Conservation (phyloP, 73 alveolate genomes). For the Tetrahymena malaccensis region DNA sequence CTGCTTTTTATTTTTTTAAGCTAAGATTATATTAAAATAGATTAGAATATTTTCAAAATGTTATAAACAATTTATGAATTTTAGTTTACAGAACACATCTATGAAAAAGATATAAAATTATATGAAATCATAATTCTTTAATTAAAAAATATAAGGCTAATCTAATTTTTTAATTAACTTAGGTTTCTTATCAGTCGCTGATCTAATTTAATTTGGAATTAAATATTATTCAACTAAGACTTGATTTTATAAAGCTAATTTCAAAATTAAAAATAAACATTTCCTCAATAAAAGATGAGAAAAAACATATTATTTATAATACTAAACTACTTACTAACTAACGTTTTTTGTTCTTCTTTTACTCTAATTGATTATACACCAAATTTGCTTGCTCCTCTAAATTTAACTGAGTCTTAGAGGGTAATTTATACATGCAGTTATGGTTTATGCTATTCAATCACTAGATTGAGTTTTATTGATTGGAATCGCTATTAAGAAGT, state of each 20-base stretch:
- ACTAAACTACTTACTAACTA: neutral
- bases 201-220: neutral
- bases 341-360: neutral
- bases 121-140: too few species aligned
- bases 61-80: too few species aligned
- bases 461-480: neutral
- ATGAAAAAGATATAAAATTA: too few species aligned
- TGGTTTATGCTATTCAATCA: neutral
- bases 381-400: neutral
- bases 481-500: neutral
- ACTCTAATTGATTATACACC: neutral
- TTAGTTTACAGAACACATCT: too few species aligned
- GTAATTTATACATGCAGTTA: neutral
- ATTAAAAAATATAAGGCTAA: neutral
- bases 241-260: neutral
- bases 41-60: too few species aligned
- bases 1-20: too few species aligned
- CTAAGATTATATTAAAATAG: too few species aligned
- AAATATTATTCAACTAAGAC: too few species aligned
- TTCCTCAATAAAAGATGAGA: too few species aligned
- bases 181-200: neutral
- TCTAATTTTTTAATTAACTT: neutral
- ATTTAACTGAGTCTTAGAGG: neutral
- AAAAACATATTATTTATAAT: too few species aligned
- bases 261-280: too few species aligned